Conservation (phyloP, 176 grass and related monocot species). For the Poa annua region DNA sequence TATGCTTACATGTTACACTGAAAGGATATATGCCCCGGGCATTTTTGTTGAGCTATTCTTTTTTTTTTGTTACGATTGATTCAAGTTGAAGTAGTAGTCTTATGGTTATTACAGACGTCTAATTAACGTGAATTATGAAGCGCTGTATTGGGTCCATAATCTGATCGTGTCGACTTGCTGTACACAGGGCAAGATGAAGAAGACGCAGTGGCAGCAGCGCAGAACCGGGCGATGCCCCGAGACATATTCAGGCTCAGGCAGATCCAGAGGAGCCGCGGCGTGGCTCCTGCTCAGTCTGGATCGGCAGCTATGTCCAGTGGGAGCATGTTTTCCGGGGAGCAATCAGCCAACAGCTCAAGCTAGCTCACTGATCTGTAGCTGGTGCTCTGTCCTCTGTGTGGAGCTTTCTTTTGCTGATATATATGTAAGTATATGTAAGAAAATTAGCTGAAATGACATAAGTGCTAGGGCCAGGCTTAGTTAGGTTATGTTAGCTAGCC, state of each 20-base stretch:
- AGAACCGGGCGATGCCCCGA: slow-evolving; percentile 64
- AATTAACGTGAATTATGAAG: neutral
- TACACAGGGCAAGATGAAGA: slow-evolving; percentile 87
- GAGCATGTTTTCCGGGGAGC: slow-evolving; percentile 78
- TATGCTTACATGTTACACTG: neutral
- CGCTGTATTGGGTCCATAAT: no score
- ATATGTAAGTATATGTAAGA: neutral
- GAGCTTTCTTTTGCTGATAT: neutral
- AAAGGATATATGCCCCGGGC: neutral
- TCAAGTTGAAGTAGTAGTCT: neutral
- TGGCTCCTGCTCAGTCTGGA: slow-evolving; percentile 65
- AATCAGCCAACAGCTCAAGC: slow-evolving; percentile 74
- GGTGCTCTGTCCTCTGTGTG: neutral
- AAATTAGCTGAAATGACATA: neutral
- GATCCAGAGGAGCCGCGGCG: slow-evolving; percentile 69
- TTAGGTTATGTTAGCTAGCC: slow-evolving; percentile 8
- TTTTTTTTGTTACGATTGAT: neutral
- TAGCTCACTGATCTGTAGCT: slow-evolving; percentile 36
- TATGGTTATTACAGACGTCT: neutral
- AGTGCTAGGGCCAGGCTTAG: neutral
- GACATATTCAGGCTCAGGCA: slow-evolving; percentile 94
- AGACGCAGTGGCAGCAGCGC: slow-evolving; percentile 45
- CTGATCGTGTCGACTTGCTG: neutral
- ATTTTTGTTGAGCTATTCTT: neutral
- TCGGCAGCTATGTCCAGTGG: slow-evolving; percentile 81